Conservation (phyloP, 208 protist species). For the Crithidia bombi region DNA sequence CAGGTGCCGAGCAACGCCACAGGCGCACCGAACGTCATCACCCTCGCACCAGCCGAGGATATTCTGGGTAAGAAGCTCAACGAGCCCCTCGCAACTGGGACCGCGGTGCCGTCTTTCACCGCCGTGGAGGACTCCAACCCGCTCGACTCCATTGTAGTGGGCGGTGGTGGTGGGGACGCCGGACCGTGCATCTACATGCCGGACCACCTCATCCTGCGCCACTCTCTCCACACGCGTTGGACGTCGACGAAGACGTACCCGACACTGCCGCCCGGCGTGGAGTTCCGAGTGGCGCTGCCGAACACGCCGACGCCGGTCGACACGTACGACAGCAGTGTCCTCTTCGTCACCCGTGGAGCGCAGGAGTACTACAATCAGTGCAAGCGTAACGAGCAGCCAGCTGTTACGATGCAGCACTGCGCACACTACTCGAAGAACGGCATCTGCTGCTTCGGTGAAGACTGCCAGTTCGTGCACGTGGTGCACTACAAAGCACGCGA, state of each 20-base stretch:
- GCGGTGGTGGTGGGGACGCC: conserved; percentile 6
- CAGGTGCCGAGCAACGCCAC: conserved; percentile 76
- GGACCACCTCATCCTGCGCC: conserved; percentile 51
- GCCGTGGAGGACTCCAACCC: conserved; percentile 32
- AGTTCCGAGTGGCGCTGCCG: conserved; percentile 64
- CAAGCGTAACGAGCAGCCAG: conserved; percentile 48
- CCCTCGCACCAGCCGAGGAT: conserved; percentile 30
- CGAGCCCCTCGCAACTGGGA: conserved; percentile 18
- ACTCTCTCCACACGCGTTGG: conserved; percentile 77
- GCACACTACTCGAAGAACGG: conserved; percentile 81
- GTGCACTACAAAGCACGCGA: conserved; percentile 53
- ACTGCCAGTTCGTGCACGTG: conserved; percentile 80
- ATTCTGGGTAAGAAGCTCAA: conserved; percentile 46
- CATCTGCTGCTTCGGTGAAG: conserved; percentile 81
- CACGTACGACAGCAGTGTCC: conserved; percentile 54
- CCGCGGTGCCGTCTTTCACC: conserved; percentile 10
- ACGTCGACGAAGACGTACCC: conserved; percentile 58
- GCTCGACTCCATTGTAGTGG: conserved; percentile 31
- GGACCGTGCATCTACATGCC: conserved; percentile 39
- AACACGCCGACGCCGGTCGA: conserved; percentile 78
- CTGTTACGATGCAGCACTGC: conserved; percentile 80
- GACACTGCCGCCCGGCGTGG: conserved; percentile 51
- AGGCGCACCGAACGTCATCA: conserved; percentile 51
- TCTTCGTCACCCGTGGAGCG: conserved; percentile 70
- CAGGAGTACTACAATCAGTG: conserved; percentile 71